phyloP scores from a whole-genome alignment of 2,329 filamentous ascomycete genomes.

The Fusarium phyllophilum region DNA sequence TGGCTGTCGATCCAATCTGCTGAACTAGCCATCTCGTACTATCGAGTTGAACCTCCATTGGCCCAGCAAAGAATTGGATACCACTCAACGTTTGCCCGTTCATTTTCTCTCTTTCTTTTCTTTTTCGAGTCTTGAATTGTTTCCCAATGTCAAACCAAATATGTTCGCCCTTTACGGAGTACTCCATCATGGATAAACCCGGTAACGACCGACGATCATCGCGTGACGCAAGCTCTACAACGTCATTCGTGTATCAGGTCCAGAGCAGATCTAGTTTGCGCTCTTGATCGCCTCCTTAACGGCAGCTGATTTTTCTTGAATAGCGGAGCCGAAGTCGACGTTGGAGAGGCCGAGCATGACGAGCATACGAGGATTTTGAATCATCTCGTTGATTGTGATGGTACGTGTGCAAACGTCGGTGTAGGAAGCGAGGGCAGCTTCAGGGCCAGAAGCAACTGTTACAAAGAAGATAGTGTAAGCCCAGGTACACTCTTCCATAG shows the following conservation, averaged over 20 bases:
- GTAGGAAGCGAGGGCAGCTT: conserved; percentile 43
- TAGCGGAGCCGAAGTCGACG: conserved; percentile 45
- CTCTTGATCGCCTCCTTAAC: conserved; percentile 36
- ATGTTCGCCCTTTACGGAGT: background rate
- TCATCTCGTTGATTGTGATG: conserved; percentile 47
- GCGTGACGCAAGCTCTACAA: conserved; percentile 18
- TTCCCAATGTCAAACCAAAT: background rate
- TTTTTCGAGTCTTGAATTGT: background rate
- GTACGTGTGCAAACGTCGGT: conserved; percentile 47
- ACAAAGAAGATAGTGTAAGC: background rate
- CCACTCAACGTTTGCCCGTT: background rate
- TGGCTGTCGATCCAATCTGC: background rate
- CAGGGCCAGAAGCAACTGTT: conserved; percentile 32
- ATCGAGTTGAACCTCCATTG: background rate
- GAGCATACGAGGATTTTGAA: conserved; percentile 45
- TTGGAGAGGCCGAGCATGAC: conserved; percentile 47
- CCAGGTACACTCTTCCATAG: background rate
- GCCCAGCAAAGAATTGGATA: background rate
- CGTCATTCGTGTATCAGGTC: conserved; percentile 13
- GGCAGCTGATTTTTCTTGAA: conserved; percentile 43
- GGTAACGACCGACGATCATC: conserved; percentile 3
- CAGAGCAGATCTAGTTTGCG: background rate
- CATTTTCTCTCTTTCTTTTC: background rate
- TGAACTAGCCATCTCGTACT: background rate
- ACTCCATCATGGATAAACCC: conserved; percentile 5